Conservation (phyloP, 805 yeast genomes). For the Candida coleopterorum region DNA sequence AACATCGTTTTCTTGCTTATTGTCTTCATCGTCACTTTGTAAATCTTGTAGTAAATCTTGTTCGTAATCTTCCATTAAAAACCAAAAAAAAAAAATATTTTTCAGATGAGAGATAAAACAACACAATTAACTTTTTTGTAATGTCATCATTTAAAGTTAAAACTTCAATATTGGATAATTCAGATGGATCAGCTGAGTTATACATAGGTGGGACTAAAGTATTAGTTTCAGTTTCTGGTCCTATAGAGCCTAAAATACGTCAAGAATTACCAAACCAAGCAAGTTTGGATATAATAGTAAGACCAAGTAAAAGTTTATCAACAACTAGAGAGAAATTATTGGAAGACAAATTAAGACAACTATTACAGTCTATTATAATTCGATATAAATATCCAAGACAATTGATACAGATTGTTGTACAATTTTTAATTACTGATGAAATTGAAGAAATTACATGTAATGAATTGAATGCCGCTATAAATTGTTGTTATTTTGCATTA, state of each 20-base stretch:
- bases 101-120: no score
- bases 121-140: no score
- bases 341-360: conserved; percentile 63
- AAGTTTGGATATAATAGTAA: conserved; percentile 69
- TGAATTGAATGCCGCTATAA: conserved; percentile 66
- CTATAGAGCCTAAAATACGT: conserved; percentile 75
- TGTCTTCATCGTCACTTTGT: conserved; percentile 23
- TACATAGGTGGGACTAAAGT: conserved; percentile 48
- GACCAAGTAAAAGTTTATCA: conserved; percentile 76
- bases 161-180: conserved; percentile 44
- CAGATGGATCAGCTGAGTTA: conserved; percentile 77
- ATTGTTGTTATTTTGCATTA: conserved; percentile 69
- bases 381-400: conserved; percentile 74
- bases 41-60: conserved; percentile 40
- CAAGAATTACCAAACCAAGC: conserved; percentile 82
- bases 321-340: conserved; percentile 70
- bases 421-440: conserved; percentile 27
- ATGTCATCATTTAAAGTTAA: conserved; percentile 16
- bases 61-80: conserved; percentile 36
- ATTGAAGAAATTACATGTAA: conserved; percentile 27
- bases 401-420: conserved; percentile 40
- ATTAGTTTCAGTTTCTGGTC: conserved; percentile 82
- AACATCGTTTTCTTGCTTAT: conserved; percentile 9
- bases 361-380: conserved; percentile 57
- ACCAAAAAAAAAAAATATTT: no score